Conservation (phyloP, 2,329 filamentous ascomycete genomes). For the Cladosporium phlei region DNA sequence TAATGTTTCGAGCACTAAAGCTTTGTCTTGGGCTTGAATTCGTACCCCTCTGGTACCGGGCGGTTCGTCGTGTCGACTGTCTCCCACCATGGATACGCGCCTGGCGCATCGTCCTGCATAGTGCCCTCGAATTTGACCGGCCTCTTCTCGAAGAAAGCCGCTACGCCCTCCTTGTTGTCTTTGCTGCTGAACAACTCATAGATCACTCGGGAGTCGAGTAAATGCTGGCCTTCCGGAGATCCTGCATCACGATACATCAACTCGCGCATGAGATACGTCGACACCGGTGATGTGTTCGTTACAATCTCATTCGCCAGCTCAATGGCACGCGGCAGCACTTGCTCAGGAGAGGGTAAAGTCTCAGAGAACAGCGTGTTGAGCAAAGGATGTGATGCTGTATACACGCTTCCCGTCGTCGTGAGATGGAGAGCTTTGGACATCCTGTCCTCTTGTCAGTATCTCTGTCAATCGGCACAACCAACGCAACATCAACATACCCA, state of each 20-base stretch:
- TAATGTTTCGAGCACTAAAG: background rate
- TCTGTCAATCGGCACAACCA: background rate
- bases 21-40: background rate
- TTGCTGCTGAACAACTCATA: conserved; percentile 56
- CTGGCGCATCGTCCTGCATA: conserved; percentile 56
- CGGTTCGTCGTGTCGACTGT: conserved; percentile 42
- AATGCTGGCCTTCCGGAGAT: conserved; percentile 63
- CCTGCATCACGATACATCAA: conserved; percentile 59
- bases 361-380: conserved; percentile 63
- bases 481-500: conserved; percentile 39
- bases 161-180: conserved; percentile 64
- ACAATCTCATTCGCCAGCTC: conserved; percentile 64
- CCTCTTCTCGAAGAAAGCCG: conserved; percentile 66
- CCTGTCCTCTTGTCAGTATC: conserved; percentile 16
- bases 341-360: conserved; percentile 52
- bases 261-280: conserved; percentile 64
- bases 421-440: conserved; percentile 59
- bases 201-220: conserved; percentile 63
- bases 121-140: conserved; percentile 57
- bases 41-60: conserved; percentile 6
- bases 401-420: conserved; percentile 62
- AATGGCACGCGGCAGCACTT: conserved; percentile 61
- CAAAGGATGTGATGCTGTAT: conserved; percentile 42
- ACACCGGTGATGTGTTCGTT: conserved; percentile 60
- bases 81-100: conserved; percentile 65